phyloP scores from a whole-genome alignment of 2,329 filamentous ascomycete species.

The Cladosporium halotolerans region DNA sequence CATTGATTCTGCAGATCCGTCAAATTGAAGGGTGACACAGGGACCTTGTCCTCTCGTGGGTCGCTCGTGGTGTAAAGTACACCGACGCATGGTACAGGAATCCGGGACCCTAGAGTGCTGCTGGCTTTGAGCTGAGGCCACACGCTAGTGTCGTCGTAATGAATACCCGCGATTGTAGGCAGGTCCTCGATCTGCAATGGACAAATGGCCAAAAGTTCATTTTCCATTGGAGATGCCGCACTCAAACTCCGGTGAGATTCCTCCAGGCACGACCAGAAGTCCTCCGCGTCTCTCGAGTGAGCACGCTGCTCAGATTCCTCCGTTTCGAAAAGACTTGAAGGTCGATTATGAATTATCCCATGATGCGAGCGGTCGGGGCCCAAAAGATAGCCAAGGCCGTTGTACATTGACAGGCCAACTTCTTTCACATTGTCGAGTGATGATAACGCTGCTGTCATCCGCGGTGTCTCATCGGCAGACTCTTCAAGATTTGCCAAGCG shows the following conservation, averaged over 20 bases:
- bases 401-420: conserved; percentile 62
- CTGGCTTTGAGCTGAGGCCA: conserved; percentile 14
- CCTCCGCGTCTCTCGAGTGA: conserved; percentile 16
- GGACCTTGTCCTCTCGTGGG: not conserved
- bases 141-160: conserved; percentile 15
- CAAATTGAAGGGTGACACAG: conserved; percentile 30
- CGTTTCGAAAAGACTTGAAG: conserved; percentile 42
- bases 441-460: conserved; percentile 56
- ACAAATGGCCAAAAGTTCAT: conserved; percentile 15
- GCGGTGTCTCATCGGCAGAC: conserved; percentile 56
- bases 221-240: not conserved
- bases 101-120: too few species aligned
- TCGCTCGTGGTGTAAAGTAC: not conserved
- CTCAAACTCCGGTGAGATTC: conserved; percentile 18
- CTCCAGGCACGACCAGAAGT: conserved; percentile 24
- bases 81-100: not conserved
- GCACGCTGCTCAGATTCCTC: conserved; percentile 15
- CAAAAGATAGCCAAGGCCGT: conserved; percentile 60
- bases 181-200: not conserved
- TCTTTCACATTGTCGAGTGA: conserved; percentile 52
- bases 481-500: conserved; percentile 55
- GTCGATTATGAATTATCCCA: conserved; percentile 41
- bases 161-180: too few species aligned
- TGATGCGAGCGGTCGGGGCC: conserved; percentile 53
- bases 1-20: conserved; percentile 61